Evolutionary conservation across 2,329 filamentous ascomycete genomes (phyloP), one percentile per base, ranked within the genome.

Genomic region (Elsinoe ampelina): DNA sequence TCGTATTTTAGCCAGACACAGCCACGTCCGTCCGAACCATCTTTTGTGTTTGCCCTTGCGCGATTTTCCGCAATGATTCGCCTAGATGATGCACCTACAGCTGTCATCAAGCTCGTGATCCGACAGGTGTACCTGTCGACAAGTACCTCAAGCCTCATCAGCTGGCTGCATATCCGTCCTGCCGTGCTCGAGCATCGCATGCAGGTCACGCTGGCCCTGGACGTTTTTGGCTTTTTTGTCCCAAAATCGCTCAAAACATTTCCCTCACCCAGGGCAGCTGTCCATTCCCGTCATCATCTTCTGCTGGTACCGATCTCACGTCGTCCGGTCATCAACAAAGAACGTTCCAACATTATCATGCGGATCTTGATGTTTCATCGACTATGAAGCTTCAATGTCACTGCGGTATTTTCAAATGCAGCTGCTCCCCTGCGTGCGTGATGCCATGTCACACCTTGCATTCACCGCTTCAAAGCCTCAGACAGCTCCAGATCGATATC

Each of bases 191-290:
- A 34, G 47, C 42, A 20, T 17, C 7, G 8, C 17, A 22, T 43
- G 22, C 45, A 36, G 48, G 34, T 52, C 34, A 52, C 19, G 48
- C 48, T 36, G 32, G 34, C 10, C 32, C 30, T 52, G 32, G 30
- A 32, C 48, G 48, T 52, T 52, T 52, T n/a, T 38, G 34, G 48
- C 15, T 7, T 10, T 17, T 38, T 5, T n/a, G n/a, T 32, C 22
- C 11, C 43, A 50, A 50, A 50, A 50, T 50, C 45, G 34, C 26
- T 50, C 45, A 50, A 50, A 34, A 50, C 45, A 50, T 50, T 17
- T 50, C 45, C 26, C 45, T 50, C 45, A 48, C 22, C 13, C n/a
- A n/a, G n/a, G n/a, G n/a, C 22, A n/a, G 22, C 22, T 26, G 10
- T 26, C 43, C 22, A 12, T 48, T 26, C 11, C n/a, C n/a, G n/a